Evolutionary conservation across 2,329 filamentous ascomycete species (phyloP), one percentile per base, ranked within the genome.

Genomic region (Mycosphaerella sp.): DNA sequence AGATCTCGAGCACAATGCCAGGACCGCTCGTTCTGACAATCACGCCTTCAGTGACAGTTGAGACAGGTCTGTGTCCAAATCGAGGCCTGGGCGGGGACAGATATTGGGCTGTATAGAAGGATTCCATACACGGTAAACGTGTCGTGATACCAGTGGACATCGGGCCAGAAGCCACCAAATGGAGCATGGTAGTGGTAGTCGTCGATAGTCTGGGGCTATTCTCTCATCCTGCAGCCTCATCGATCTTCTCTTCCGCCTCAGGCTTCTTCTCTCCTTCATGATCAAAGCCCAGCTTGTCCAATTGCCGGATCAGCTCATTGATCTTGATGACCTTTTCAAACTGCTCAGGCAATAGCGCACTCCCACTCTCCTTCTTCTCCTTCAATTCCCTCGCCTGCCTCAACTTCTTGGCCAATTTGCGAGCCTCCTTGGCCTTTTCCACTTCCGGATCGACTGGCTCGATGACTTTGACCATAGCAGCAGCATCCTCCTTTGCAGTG

Each of bases 281-380:
- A 69, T 95, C 86, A 59, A 97, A 89, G 0, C 92, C 92, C 29
- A 98, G 77, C 2, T 81, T 80, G 64, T 95, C 88, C 53, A 98
- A 74, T 69, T 97, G 91, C 10, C 90, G 82, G 54, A 96, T 84
- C 48, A 98, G 79, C 74, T 98, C 93, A 59, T 89, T 89, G 69
- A 98, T 95, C 73, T 93, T 95, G 70, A 95, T 95, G 52, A 98
- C 89, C 75, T 98, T 98, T 64, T 92, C 90, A 60, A 97, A 86
- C 74, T 98, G 93, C 74, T 98, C 93, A 0, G 91, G 92, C 26
- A 97, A 77, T 57, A 98, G 74, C 4, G 82, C 79, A 68, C 89
- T 86, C 17, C 93, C 93, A 53, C 83, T 84, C 23, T 95, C 88
- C 72, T 95, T 95, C 78, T 95, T 96, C 65, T 84, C 85, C 69